These are phyloP conservation scores for Wickerhamiella qilinensis DNA, from an alignment of 805 yeast genomes.

Conservation along the genomic window DNA sequence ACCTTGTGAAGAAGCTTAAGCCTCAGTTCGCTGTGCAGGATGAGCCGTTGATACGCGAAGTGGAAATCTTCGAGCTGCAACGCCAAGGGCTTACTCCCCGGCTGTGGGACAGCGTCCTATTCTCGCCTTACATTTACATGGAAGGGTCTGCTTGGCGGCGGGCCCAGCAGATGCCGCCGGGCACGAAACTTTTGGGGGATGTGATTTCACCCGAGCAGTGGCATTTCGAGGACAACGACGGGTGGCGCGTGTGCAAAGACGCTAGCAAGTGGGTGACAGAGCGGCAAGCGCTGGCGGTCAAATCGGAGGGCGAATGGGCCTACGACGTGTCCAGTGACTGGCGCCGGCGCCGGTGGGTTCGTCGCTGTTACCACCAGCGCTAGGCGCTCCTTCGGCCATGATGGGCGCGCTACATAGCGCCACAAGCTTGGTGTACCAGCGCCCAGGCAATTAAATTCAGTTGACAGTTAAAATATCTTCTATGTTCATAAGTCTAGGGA, in stretches of 20 bases:
- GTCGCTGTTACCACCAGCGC: conserved; percentile 17
- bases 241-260: conserved; percentile 50
- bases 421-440: too few relatives aligned
- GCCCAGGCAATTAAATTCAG: too few relatives aligned
- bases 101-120: conserved; percentile 46
- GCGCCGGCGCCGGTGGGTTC: conserved; percentile 26
- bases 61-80: conserved; percentile 67
- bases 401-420: too few relatives aligned
- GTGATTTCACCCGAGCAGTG: conserved; percentile 58
- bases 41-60: conserved; percentile 43
- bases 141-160: conserved; percentile 29
- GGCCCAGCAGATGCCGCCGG: conserved; percentile 46
- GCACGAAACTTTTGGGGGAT: conserved; percentile 36
- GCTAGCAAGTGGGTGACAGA: conserved; percentile 37
- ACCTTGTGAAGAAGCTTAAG: conserved; percentile 23
- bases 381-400: neutral
- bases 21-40: conserved; percentile 46
- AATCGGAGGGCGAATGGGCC: conserved; percentile 23
- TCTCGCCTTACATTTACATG: conserved; percentile 41
- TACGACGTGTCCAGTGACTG: conserved; percentile 25
- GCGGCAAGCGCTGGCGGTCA: conserved; percentile 24
- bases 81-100: conserved; percentile 42
- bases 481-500: too few relatives aligned
- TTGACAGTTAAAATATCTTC: too few relatives aligned
- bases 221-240: conserved; percentile 43